phyloP scores from a whole-genome alignment of 2,329 filamentous ascomycete species.

The Rosellinia necatrix region DNA sequence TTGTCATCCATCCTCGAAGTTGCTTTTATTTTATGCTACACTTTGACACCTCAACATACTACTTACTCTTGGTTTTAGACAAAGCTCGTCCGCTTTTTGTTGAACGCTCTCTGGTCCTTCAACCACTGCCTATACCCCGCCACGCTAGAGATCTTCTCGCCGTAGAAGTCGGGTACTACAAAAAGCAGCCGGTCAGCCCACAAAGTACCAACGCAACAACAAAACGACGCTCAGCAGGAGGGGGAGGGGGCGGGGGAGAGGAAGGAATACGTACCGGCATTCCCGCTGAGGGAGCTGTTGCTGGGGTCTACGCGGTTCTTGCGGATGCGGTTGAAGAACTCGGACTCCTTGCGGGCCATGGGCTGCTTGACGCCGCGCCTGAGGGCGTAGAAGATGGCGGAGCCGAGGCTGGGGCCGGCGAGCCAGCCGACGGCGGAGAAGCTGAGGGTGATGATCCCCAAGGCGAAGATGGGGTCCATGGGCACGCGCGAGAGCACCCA shows the following conservation, averaged over 20 bases:
- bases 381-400: constrained; percentile 75
- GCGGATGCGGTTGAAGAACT: constrained; percentile 91
- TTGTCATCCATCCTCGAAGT: background rate
- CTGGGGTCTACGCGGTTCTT: constrained; percentile 90
- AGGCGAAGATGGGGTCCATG: constrained; percentile 83
- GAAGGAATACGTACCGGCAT: constrained; percentile 63
- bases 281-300: constrained; percentile 78
- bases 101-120: constrained; percentile 96
- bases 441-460: constrained; percentile 78
- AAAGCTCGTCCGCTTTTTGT: constrained; percentile 79
- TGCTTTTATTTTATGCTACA: no score
- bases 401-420: constrained; percentile 80
- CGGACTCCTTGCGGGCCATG: constrained; percentile 85
- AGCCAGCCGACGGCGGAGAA: constrained; percentile 87
- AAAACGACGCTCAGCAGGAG: background rate
- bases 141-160: constrained; percentile 96
- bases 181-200: background rate
- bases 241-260: background rate
- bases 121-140: constrained; percentile 91
- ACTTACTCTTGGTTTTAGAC: constrained; percentile 46
- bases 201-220: background rate
- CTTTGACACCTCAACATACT: constrained; percentile 29
- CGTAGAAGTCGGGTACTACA: constrained; percentile 90
- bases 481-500: constrained; percentile 72
- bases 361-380: constrained; percentile 73